phyloP scores from a whole-genome alignment of 2,329 filamentous ascomycete genomes.

The Diaporthe humulicola region DNA sequence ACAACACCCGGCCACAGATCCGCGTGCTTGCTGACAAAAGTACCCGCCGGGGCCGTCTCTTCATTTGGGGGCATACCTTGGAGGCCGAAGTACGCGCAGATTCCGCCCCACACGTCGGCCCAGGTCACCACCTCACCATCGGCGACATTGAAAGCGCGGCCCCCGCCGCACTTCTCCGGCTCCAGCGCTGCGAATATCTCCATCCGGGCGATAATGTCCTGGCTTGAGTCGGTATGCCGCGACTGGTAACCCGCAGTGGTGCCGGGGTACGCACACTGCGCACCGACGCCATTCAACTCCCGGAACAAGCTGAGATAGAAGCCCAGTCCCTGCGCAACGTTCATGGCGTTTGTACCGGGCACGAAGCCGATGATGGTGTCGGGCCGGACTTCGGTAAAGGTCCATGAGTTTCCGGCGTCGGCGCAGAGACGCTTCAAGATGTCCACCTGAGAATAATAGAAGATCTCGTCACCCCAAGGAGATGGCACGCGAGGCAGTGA shows the following conservation, averaged over 20 bases:
- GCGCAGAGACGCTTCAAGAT: constrained; percentile 50
- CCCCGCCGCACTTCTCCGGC: constrained; percentile 1
- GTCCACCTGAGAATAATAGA: constrained; percentile 61
- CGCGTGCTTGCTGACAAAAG: neutral
- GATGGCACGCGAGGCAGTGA: constrained; percentile 1
- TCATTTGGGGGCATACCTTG: neutral
- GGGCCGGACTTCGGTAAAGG: constrained; percentile 58
- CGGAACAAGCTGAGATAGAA: constrained; percentile 53
- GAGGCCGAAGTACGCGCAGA: neutral
- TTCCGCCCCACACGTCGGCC: neutral
- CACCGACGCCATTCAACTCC: constrained; percentile 53
- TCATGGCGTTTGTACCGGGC: constrained; percentile 58
- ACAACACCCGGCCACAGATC: neutral
- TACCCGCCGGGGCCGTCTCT: neutral
- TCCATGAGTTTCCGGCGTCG: constrained; percentile 53
- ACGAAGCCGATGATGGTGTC: constrained; percentile 59
- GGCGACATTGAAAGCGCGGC: constrained; percentile 3
- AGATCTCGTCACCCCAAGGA: constrained; percentile 48
- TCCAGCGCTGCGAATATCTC: constrained; percentile 1
- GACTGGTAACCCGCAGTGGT: constrained; percentile 52
- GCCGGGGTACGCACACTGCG: constrained; percentile 55
- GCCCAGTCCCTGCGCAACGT: constrained; percentile 55
- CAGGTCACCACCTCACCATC: constrained; percentile 14
- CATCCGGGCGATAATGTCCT: constrained; percentile 52
- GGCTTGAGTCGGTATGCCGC: constrained; percentile 54